Evolutionary conservation across 768 basidiomycete genomes (phyloP).

Genomic region (Calocera cornea): DNA sequence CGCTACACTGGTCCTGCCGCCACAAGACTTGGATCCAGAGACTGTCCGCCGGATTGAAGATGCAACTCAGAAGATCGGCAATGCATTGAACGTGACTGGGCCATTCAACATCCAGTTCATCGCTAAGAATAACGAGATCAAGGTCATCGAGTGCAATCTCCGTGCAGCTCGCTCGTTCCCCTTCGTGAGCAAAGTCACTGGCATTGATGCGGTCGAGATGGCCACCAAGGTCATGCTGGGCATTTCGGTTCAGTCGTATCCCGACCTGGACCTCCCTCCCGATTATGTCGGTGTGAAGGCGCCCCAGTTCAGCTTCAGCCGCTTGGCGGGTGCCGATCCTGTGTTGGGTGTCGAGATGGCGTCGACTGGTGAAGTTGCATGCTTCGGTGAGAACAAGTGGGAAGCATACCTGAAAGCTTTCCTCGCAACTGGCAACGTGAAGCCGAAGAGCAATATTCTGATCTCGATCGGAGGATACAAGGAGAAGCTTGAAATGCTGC

Average conservation of each 20-base stretch:
- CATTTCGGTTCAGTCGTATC: slow-evolving; percentile 78
- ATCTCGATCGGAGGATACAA: slow-evolving; percentile 94
- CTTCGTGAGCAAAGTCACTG: slow-evolving; percentile 97
- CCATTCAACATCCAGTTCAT: slow-evolving; percentile 99
- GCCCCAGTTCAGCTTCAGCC: slow-evolving; percentile 98
- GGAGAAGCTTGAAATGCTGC: slow-evolving; percentile 92
- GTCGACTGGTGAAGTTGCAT: slow-evolving; percentile 97
- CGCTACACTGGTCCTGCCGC: slow-evolving; percentile 93
- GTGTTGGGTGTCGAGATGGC: slow-evolving; percentile 99
- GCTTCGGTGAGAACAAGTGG: slow-evolving; percentile 94
- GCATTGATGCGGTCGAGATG: slow-evolving; percentile 95
- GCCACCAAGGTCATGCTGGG: slow-evolving; percentile 98
- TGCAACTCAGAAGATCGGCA: slow-evolving; percentile 93
- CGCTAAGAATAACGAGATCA: slow-evolving; percentile 99
- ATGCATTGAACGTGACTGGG: slow-evolving; percentile 93
- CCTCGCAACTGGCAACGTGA: slow-evolving; percentile 87
- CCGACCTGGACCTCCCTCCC: slow-evolving; percentile 67
- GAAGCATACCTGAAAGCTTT: slow-evolving; percentile 97
- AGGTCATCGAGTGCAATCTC: slow-evolving; percentile 98
- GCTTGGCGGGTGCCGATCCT: slow-evolving; percentile 92
- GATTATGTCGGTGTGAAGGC: slow-evolving; percentile 99
- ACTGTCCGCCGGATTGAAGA: slow-evolving; percentile 94
- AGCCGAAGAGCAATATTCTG: slow-evolving; percentile 93
- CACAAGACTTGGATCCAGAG: slow-evolving; percentile 93
- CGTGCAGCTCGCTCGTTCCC: slow-evolving; percentile 97